Percentiles rank a stretch among this genome's conserved stretches.
phyloP scores from a whole-genome alignment of 2,329 filamentous ascomycete species.

The Fusarium longipes region DNA sequence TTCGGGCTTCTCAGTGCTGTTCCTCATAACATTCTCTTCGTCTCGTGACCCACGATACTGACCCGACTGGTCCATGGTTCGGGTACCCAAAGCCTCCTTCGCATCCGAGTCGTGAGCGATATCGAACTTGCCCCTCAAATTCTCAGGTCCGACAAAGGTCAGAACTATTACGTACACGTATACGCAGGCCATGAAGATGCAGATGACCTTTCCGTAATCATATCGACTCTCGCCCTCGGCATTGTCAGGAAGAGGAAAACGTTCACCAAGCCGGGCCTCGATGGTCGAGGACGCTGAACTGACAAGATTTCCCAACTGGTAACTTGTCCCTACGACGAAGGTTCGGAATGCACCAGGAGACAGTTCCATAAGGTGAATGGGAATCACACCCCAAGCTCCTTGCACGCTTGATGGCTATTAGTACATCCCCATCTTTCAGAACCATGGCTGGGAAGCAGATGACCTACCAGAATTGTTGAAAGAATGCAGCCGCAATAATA shows the following conservation, averaged over 20 bases:
- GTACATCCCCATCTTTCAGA: not conserved
- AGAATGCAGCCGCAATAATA: slow-evolving; percentile 84
- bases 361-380: slow-evolving; percentile 82
- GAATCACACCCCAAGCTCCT: slow-evolving; percentile 81
- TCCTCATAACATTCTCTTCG: slow-evolving; percentile 29
- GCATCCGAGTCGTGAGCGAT: slow-evolving; percentile 61
- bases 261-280: slow-evolving; percentile 78
- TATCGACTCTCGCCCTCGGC: slow-evolving; percentile 64
- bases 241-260: slow-evolving; percentile 74
- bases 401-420: slow-evolving; percentile 66
- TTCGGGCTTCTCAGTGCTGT: slow-evolving; percentile 24
- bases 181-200: slow-evolving; percentile 90
- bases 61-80: slow-evolving; percentile 44
- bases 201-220: slow-evolving; percentile 85
- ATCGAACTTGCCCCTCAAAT: slow-evolving; percentile 63
- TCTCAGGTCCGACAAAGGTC: slow-evolving; percentile 71
- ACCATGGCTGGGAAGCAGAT: not conserved
- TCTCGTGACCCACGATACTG: slow-evolving; percentile 22
- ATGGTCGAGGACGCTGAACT: slow-evolving; percentile 78
- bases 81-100: slow-evolving; percentile 58
- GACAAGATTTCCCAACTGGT: slow-evolving; percentile 82
- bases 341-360: slow-evolving; percentile 78
- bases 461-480: slow-evolving; percentile 71
- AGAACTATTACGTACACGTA: slow-evolving; percentile 72
- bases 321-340: slow-evolving; percentile 78